Conservation (phyloP, 306 rosid genomes). For the Vicia faba region DNA sequence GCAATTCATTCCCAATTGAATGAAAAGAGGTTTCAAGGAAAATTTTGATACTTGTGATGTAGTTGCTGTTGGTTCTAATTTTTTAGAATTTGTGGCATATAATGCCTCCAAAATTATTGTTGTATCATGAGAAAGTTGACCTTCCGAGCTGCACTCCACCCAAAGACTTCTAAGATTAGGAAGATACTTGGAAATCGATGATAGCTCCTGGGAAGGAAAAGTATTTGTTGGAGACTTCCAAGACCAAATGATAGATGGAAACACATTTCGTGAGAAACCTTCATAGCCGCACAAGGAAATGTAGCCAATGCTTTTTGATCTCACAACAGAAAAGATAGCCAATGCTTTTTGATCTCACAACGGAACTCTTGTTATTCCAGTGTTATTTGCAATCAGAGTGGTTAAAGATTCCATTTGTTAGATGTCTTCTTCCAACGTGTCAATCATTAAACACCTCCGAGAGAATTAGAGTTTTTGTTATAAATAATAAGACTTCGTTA, state of each 20-base stretch:
- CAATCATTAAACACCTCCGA: neutral
- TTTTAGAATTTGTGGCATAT: neutral
- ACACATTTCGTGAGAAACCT: neutral
- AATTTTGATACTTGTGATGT: constrained; percentile 7
- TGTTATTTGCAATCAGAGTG: neutral
- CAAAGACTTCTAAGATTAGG: constrained; percentile 21
- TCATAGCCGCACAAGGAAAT: constrained; percentile 5
- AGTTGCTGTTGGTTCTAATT: constrained; percentile 1
- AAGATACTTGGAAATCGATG: neutral
- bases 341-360: constrained; percentile 1
- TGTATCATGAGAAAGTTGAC: neutral
- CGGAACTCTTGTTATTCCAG: neutral
- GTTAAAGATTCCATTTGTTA: constrained; percentile 7
- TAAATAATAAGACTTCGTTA: too few species aligned
- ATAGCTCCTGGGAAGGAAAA: neutral
- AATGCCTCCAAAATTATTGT: constrained; percentile 19
- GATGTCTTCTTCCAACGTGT: neutral
- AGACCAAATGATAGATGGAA: neutral
- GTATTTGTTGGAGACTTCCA: neutral
- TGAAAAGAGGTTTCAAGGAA: constrained; percentile 5
- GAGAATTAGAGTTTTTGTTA: neutral
- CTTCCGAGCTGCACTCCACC: constrained; percentile 10
- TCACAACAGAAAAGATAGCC: constrained; percentile 1
- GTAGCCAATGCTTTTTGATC: constrained; percentile 10
- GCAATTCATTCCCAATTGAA: constrained; percentile 34